phyloP scores from a whole-genome alignment of 2,329 filamentous ascomycete genomes.

The Penicillium sp. region DNA sequence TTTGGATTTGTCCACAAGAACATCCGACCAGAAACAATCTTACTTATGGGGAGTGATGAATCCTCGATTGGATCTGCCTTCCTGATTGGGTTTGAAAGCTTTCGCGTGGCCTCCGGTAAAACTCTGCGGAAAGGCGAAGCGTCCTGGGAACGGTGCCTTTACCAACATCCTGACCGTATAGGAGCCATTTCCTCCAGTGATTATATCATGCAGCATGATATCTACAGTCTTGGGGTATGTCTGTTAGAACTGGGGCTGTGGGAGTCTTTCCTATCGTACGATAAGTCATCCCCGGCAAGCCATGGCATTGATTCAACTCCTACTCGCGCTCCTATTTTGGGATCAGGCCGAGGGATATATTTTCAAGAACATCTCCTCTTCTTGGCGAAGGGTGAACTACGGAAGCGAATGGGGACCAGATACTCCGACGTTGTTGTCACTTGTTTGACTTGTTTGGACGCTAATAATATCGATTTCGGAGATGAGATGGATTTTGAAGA shows the following conservation, averaged over 20 bases:
- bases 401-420: not conserved
- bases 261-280: not conserved
- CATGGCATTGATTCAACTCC: not conserved
- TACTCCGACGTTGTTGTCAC: not conserved
- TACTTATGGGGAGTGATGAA: conserved; percentile 24
- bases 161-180: conserved; percentile 51
- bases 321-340: not conserved
- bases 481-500: not conserved
- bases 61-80: conserved; percentile 29
- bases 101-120: conserved; percentile 20
- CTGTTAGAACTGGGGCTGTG: conserved; percentile 52
- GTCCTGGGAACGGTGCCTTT: conserved; percentile 43
- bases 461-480: not conserved
- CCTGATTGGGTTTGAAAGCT: conserved; percentile 43
- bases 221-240: conserved; percentile 54
- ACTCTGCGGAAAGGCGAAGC: conserved; percentile 33
- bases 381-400: not conserved
- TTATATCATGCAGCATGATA: conserved; percentile 55
- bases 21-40: conserved; percentile 34
- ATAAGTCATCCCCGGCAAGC: not conserved
- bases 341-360: not conserved
- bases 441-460: not conserved
- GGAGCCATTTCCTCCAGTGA: conserved; percentile 33
- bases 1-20: conserved; percentile 36
- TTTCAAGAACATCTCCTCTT: not conserved